A percentile compares a stretch with the other conserved stretches of the same genome.
Conservation (phyloP, 2,329 filamentous ascomycete genomes). For the Diaporthe amygdali region DNA sequence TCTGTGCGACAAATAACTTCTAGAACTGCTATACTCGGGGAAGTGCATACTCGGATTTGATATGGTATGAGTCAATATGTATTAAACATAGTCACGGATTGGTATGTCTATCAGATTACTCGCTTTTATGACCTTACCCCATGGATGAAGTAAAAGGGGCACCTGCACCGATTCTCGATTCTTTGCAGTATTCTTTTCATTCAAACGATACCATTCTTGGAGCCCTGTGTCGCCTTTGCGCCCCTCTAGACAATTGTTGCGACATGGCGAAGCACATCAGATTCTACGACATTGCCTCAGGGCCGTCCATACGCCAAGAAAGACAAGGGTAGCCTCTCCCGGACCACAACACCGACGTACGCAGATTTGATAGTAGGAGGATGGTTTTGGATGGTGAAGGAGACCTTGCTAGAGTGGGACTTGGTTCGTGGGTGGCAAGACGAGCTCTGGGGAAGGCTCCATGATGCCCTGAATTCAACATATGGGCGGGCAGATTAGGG, state of each 20-base stretch:
- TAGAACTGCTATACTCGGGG: too few relatives aligned
- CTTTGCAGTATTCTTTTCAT: neutral
- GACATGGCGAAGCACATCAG: conserved; percentile 27
- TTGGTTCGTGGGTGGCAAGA: conserved; percentile 52
- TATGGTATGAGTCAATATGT: too few relatives aligned
- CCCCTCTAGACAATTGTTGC: too few relatives aligned
- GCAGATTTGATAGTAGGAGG: conserved; percentile 63
- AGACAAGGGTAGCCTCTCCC: conserved; percentile 53
- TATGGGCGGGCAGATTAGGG: conserved; percentile 34
- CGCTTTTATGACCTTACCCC: too few relatives aligned
- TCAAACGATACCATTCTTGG: neutral
- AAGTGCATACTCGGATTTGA: too few relatives aligned
- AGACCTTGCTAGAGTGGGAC: conserved; percentile 50
- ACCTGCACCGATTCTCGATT: neutral
- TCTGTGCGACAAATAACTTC: too few relatives aligned
- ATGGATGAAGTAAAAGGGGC: too few relatives aligned
- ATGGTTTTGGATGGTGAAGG: conserved; percentile 55
- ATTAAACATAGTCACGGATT: too few relatives aligned
- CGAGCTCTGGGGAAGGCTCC: conserved; percentile 54
- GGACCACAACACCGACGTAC: conserved; percentile 51
- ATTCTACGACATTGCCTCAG: conserved; percentile 50
- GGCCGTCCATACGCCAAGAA: conserved; percentile 31
- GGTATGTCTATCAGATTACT: too few relatives aligned
- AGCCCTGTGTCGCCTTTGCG: neutral
- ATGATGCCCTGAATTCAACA: conserved; percentile 47